Evolutionary conservation across 2,329 filamentous ascomycete species (phyloP), one percentile per base, ranked within the genome.

Genomic region (Curvularia sp.): DNA sequence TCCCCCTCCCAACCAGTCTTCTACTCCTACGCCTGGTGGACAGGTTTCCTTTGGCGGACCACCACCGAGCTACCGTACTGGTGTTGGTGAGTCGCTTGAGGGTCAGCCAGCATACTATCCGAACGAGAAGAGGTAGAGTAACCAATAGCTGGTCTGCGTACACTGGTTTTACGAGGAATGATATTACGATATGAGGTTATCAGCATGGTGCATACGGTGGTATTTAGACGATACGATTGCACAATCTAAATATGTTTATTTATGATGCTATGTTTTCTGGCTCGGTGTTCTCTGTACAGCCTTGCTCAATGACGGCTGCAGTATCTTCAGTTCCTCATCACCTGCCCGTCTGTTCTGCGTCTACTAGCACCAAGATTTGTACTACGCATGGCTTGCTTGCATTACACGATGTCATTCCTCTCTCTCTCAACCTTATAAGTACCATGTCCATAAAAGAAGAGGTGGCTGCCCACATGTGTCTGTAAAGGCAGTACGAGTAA

Each of bases 41-140:
- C 66, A 75, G 43, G 65, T 79, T 13, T 71, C 73, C 3, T 78
- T 76, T 55, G 77, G 77, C 3, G 68, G 68, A 5, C 68, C 71
- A 15, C 74, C 76, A 32, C 74, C 75, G 5, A 72, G 63, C 43
- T 77, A 77, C 54, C 63, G 62, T 12, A 68, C 71, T 13, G 74
- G 75, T 28, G 61, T 77, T 12, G 76, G 76, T 7, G 75, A 78
- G 67, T 68, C 72, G n/a, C 61, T 77, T 1, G 66, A 74, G 21
- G 74, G 74, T 0, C 72, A 76, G 55, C 63, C 74, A 3, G 71
- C 71, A 6, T 75, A 75, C 48, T 76, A 75, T 36, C 66, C 72
- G 1, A 64, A 65, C 8, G 72, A 76, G 59, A 77, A 77, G 68
- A 64, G 69, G 60, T 74, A 55, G 64, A 19, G 32, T 0, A 28